Conservation (phyloP, 2,329 filamentous ascomycete genomes). For the Aspergillus sergii region DNA sequence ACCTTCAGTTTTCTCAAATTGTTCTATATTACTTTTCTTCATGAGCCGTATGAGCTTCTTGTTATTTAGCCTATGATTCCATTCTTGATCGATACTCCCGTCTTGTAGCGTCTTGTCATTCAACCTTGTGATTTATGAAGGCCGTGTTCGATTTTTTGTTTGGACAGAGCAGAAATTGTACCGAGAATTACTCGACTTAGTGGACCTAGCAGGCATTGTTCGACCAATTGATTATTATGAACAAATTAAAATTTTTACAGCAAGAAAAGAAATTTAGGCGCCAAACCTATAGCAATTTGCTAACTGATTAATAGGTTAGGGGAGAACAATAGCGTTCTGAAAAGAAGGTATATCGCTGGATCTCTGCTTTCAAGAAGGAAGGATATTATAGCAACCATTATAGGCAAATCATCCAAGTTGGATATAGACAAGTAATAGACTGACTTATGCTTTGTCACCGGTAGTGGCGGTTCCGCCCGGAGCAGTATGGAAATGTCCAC, state of each 20-base stretch:
- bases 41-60: neutral
- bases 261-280: neutral
- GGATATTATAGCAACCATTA: neutral
- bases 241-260: neutral
- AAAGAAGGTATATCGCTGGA: constrained; percentile 3
- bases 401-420: neutral
- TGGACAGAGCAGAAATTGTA: neutral
- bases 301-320: neutral
- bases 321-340: neutral
- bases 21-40: neutral
- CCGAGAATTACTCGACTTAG: neutral
- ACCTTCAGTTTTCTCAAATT: neutral
- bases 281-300: neutral
- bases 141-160: neutral
- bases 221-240: neutral
- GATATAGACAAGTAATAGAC: neutral
- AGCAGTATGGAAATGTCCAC: constrained; percentile 2
- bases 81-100: neutral
- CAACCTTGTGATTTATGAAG: neutral
- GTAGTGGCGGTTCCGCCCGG: constrained; percentile 9
- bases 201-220: neutral
- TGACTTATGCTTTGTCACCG: constrained; percentile 10
- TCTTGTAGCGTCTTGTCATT: neutral
- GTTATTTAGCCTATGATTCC: constrained; percentile 2
- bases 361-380: neutral